Conservation (phyloP, 169 alveolate genomes). For the Eimeria necatrix region DNA sequence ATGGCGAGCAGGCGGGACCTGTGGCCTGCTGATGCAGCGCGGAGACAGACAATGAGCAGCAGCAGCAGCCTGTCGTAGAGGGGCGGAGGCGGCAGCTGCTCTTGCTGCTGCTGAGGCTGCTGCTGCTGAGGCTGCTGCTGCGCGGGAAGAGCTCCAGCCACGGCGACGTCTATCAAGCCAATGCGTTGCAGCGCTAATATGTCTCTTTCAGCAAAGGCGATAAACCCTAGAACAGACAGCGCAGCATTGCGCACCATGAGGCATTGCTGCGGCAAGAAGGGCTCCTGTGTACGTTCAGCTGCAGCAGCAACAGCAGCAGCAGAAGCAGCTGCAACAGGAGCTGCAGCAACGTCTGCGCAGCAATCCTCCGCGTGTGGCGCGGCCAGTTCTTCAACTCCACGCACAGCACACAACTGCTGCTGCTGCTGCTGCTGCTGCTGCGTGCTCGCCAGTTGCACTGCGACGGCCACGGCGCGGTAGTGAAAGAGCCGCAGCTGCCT, state of each 20-base stretch:
- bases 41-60: slow-evolving; percentile 50
- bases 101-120: slow-evolving; percentile 32
- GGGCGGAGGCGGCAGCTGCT: slow-evolving; percentile 25
- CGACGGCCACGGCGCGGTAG: slow-evolving; percentile 74
- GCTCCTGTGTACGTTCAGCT: not conserved
- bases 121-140: slow-evolving; percentile 36
- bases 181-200: not conserved
- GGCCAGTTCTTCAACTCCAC: not conserved
- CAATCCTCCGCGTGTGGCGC: not conserved
- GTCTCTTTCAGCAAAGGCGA: slow-evolving; percentile 45
- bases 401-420: not conserved
- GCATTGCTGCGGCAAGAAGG: slow-evolving; percentile 17
- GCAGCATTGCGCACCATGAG: slow-evolving; percentile 27
- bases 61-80: slow-evolving; percentile 55
- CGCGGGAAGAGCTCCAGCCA: slow-evolving; percentile 53
- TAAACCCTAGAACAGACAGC: slow-evolving; percentile 29
- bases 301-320: slow-evolving; percentile 42
- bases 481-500: slow-evolving; percentile 79
- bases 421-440: slow-evolving; percentile 31
- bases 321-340: slow-evolving; percentile 28
- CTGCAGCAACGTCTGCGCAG: not conserved
- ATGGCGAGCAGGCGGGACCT: slow-evolving; percentile 23
- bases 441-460: slow-evolving; percentile 22
- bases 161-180: slow-evolving; percentile 35
- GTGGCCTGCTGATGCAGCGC: slow-evolving; percentile 61